Conservation (phyloP, 1,284 basidiomycete genomes). For the Ustilago tritici region DNA sequence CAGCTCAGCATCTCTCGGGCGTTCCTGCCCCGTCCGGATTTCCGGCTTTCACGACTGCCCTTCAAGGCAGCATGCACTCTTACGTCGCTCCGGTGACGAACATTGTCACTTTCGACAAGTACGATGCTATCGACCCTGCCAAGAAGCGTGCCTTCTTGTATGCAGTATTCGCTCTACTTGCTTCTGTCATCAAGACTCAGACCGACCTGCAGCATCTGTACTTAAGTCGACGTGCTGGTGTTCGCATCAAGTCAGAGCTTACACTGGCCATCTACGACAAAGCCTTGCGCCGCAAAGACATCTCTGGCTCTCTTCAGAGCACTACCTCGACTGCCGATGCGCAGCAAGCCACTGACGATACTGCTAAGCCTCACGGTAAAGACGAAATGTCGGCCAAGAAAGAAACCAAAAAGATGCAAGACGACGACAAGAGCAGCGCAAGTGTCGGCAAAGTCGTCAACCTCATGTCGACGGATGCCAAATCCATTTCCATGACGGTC, state of each 20-base stretch:
- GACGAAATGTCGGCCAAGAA: constrained; percentile 3
- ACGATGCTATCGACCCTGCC: constrained; percentile 16
- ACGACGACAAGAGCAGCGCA: constrained; percentile 33
- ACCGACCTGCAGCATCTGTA: constrained; percentile 81
- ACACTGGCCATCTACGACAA: constrained; percentile 90
- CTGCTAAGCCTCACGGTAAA: constrained; percentile 37
- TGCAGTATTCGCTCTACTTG: constrained; percentile 41
- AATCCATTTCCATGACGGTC: constrained; percentile 16
- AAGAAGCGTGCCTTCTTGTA: constrained; percentile 47
- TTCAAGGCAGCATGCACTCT: neutral
- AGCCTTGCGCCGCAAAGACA: constrained; percentile 84
- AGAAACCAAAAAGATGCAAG: constrained; percentile 5
- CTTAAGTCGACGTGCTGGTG: constrained; percentile 76
- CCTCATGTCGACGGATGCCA: constrained; percentile 43
- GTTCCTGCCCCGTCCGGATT: neutral
- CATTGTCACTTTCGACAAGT: neutral
- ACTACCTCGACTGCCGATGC: constrained; percentile 71
- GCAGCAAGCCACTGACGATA: constrained; percentile 72
- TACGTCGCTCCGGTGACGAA: constrained; percentile 9
- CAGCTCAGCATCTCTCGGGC: neutral
- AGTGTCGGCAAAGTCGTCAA: constrained; percentile 51
- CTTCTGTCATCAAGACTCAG: constrained; percentile 45
- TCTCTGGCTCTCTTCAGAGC: constrained; percentile 78
- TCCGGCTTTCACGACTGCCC: neutral
- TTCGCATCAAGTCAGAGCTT: constrained; percentile 79